Base-by-base conservation (phyloP, 2,329 filamentous ascomycete species). In the Phaeosphaeria sp. region DNA sequence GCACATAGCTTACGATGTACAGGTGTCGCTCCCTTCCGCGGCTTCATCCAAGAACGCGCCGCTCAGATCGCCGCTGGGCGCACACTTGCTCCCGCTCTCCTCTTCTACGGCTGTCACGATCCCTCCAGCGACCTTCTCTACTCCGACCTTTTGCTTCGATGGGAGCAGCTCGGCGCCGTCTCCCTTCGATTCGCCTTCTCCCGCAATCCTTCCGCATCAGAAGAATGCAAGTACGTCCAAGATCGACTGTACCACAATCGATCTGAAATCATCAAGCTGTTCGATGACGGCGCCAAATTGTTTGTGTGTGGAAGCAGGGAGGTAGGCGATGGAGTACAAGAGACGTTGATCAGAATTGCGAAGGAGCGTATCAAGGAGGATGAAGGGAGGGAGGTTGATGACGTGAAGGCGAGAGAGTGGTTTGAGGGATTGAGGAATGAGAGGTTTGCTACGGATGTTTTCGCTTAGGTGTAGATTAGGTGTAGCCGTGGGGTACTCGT, bases 61-160 rank as follows among this genome's bases (percentile, higher is more conserved):
- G 69, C 73, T 9, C 77, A 82, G 56, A 70, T 80, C 11, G 75
- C 73, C 3, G 79, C 79, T 0, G 86, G 87, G 1, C 79, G 83
- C 13, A 64, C 67, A 15, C 77, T 91, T 0, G 88, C 86, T 0
- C 85, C 84, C 0, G 86, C 87, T 0, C 60, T 91, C n/a, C 79
- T 91, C 1, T 90, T 89, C 78, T 83, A 86, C 64, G 89, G 89
- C 5, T 90, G 87, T 70, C 84, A 85, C 15, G 71, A 78, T 5
- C 82, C 83, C 0, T 80, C 79, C 0, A 72, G 77, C 13, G 89
- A 91, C 62, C 81, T 86, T 42, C 68, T 91, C 0, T 91, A 91
- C 74, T 76, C 80, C 0, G 82, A 84, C 0, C 84, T 87, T 60
- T 74, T 91, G 3, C 80, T 82, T 15, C 72, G 69, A 6, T 92